Percentiles rank a stretch among this genome's conserved stretches.
Conservation (phyloP, 495 filamentous ascomycete species). For the Penicilliopsis zonata region DNA sequence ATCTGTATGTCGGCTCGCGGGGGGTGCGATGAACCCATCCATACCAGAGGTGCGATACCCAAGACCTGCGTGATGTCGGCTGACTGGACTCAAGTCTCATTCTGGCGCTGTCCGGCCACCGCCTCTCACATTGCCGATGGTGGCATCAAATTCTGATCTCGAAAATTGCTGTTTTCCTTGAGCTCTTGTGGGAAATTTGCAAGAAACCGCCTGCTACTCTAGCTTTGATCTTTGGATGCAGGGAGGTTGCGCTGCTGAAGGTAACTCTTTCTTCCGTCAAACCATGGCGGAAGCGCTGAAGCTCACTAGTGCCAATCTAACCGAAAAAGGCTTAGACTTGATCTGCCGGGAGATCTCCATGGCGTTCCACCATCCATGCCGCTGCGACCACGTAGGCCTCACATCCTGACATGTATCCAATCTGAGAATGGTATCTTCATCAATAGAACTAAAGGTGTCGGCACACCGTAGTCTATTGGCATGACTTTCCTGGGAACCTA, state of each 20-base stretch:
- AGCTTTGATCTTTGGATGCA: not conserved
- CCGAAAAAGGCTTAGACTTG: not conserved
- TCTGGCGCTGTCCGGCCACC: no score
- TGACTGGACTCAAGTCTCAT: no score
- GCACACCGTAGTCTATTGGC: not conserved
- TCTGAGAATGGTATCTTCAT: not conserved
- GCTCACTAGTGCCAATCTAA: slow-evolving; percentile 1
- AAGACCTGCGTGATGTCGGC: not conserved
- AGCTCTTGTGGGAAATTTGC: slow-evolving; percentile 1
- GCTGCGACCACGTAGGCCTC: not conserved
- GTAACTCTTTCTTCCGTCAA: not conserved
- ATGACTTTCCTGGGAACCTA: not conserved
- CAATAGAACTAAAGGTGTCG: not conserved
- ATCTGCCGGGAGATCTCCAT: not conserved
- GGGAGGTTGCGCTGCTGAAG: not conserved
- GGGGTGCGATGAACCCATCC: not conserved
- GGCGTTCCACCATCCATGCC: not conserved
- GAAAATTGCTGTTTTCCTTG: not conserved
- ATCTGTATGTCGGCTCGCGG: not conserved
- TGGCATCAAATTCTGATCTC: not conserved
- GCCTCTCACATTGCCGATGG: not conserved
- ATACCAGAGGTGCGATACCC: not conserved
- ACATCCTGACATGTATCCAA: not conserved
- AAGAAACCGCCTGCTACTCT: not conserved
- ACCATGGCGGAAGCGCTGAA: not conserved